phyloP scores from a whole-genome alignment of 768 basidiomycete species.

The Agaricus subrufescens region DNA sequence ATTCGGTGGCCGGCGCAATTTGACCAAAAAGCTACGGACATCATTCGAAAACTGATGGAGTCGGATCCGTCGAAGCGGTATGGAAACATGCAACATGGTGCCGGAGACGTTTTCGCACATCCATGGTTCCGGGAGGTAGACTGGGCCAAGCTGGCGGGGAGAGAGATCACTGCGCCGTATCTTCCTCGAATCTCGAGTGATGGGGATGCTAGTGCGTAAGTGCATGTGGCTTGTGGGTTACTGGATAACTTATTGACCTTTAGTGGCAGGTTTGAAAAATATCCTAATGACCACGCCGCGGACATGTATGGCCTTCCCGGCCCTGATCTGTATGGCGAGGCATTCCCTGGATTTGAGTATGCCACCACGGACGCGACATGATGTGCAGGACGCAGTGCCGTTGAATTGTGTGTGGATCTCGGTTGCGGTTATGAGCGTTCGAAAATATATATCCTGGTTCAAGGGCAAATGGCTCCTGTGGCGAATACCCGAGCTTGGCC shows the following conservation, averaged over 20 bases:
- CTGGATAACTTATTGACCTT: conserved; percentile 11
- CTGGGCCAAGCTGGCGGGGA: conserved; percentile 73
- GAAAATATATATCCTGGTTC: background rate
- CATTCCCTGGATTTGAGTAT: conserved; percentile 82
- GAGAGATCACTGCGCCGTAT: conserved; percentile 95
- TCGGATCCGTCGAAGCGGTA: conserved; percentile 82
- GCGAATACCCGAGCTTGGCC: conserved; percentile 5
- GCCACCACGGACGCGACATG: conserved; percentile 23
- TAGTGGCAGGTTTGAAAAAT: conserved; percentile 61
- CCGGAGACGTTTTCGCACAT: conserved; percentile 89
- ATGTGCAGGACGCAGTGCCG: conserved; percentile 6
- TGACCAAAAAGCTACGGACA: conserved; percentile 75
- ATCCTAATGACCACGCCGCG: conserved; percentile 69
- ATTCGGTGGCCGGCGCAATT: conserved; percentile 77
- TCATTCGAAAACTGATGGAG: conserved; percentile 90
- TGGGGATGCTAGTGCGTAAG: conserved; percentile 92
- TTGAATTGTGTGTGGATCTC: background rate
- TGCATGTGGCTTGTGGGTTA: conserved; percentile 14
- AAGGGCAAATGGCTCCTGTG: background rate
- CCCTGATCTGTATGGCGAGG: conserved; percentile 57
- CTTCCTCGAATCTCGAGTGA: conserved; percentile 88
- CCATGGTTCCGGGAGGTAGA: conserved; percentile 94
- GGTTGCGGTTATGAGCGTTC: background rate
- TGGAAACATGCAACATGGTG: conserved; percentile 86
- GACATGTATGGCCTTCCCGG: conserved; percentile 54